Conservation (phyloP, 805 yeast genomes). For the Metschnikowia dekortorum region DNA sequence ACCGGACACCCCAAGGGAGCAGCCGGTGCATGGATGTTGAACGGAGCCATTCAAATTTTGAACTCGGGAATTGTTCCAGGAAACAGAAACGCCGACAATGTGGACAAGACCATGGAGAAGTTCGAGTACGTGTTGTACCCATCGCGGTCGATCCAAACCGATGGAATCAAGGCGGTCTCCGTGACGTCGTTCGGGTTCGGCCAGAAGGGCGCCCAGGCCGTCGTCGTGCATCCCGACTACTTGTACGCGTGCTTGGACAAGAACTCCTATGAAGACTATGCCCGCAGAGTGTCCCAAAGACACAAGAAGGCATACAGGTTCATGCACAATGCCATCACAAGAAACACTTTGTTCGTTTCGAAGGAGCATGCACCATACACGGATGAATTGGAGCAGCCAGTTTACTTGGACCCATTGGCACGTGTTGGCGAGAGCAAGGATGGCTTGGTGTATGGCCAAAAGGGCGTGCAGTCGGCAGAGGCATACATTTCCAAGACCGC, state of each 20-base stretch:
- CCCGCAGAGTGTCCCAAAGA: constrained; percentile 66
- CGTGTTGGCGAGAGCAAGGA: constrained; percentile 50
- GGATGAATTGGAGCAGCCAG: constrained; percentile 81
- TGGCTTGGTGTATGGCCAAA: constrained; percentile 45
- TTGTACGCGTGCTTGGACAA: constrained; percentile 77
- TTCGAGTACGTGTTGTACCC: constrained; percentile 91
- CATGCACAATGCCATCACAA: constrained; percentile 91
- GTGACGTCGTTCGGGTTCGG: constrained; percentile 98
- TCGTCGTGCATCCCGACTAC: constrained; percentile 90
- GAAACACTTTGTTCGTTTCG: constrained; percentile 86
- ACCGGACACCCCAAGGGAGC: constrained; percentile 99
- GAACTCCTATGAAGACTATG: constrained; percentile 67
- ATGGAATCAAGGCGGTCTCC: constrained; percentile 95
- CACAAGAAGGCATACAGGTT: constrained; percentile 88
- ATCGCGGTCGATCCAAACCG: constrained; percentile 87
- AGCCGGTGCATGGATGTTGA: constrained; percentile 99
- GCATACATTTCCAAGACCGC: constrained; percentile 46
- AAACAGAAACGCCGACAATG: constrained; percentile 96
- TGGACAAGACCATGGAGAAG: constrained; percentile 77
- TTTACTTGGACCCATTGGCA: constrained; percentile 94
- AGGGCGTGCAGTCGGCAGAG: constrained; percentile 45
- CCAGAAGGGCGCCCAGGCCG: constrained; percentile 97
- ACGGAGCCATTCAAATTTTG: constrained; percentile 92
- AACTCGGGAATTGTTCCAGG: constrained; percentile 96
- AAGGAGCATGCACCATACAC: constrained; percentile 92